A percentile compares a stretch with the other conserved stretches of the same genome.
phyloP scores from a whole-genome alignment of 106 monocot species.

The Chionographis japonica region DNA sequence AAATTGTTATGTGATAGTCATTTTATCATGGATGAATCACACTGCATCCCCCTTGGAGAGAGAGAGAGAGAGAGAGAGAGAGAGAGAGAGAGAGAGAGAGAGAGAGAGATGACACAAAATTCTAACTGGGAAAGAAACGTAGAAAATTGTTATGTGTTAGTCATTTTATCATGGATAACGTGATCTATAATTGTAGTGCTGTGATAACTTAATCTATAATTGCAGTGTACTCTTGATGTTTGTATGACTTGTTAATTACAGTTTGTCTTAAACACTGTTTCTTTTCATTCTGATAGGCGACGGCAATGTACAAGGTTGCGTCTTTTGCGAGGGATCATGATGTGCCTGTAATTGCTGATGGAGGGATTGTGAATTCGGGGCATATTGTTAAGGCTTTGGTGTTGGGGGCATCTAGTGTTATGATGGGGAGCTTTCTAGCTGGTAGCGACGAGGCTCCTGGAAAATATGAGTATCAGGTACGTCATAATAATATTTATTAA shows the following conservation, averaged over 20 bases:
- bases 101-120: too few relatives aligned
- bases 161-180: too few relatives aligned
- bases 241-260: not conserved
- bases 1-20: too few relatives aligned
- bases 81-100: too few relatives aligned
- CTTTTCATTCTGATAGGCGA: constrained; percentile 49
- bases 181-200: too few relatives aligned
- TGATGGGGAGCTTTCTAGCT: constrained; percentile 96
- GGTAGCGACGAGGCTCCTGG: constrained; percentile 91
- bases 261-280: not conserved
- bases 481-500: not conserved
- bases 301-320: constrained; percentile 87
- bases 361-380: constrained; percentile 89
- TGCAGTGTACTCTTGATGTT: not conserved
- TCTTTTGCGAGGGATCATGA: constrained; percentile 64
- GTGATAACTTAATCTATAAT: too few relatives aligned
- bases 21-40: too few relatives aligned
- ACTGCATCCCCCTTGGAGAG: too few relatives aligned
- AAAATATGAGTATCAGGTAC: constrained; percentile 67
- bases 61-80: too few relatives aligned
- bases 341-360: constrained; percentile 96
- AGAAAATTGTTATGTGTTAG: too few relatives aligned
- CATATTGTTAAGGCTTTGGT: constrained; percentile 94
- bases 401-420: constrained; percentile 83
- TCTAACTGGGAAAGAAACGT: too few relatives aligned